Base-by-base conservation (phyloP, 2,329 filamentous ascomycete species). In the Zasmidium citrigriseum region DNA sequence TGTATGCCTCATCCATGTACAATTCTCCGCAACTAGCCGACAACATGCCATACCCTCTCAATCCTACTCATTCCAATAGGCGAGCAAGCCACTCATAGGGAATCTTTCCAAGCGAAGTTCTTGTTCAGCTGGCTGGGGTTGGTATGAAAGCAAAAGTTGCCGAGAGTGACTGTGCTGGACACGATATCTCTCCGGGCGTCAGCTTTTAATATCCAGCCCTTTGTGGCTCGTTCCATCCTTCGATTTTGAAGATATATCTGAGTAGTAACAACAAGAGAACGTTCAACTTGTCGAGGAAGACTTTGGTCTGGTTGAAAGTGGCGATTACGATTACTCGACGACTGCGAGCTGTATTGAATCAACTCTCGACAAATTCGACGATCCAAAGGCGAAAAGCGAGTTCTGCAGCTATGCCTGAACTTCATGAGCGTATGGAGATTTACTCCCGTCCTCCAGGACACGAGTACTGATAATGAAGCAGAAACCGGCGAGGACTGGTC, bases 401-500 rank as follows among this genome's bases (percentile, higher is more conserved):
- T 4, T 41, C 34, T 10, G 18, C 34, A 41, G 14, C 34, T 4
- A 41, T 9, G 5, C 34, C 34, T 9, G 14, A 41, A 16, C 5
- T 41, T 10, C 34, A 41, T 4, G 34, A 41, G 4, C 34, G 34
- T 41, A 41, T 41, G 34, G 16, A n/a, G 5, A 7, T n/a, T 41
- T n/a, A 7, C 34, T n/a, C 16, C 5, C 34, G 5, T 41, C 5
- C 18, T n/a, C 4, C 7, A n/a, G 14, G 18, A 14, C 14, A 7
- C 27, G 27, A 34, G 14, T 7, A 34, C 27, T 34, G 27, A 34
- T 14, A 34, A 34, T 7, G 27, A 34, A 34, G 7, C 14, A 41
- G 34, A 41, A 16, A 52, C 55, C 16, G 67, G 67, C 38, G 59
- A 55, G 20, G 64, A 68, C 54, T 70, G 67, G 67, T 50, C 50